Evolutionary conservation across 352 stramenopile genomes (phyloP).

Genomic region (Pythium plurisporium): DNA sequence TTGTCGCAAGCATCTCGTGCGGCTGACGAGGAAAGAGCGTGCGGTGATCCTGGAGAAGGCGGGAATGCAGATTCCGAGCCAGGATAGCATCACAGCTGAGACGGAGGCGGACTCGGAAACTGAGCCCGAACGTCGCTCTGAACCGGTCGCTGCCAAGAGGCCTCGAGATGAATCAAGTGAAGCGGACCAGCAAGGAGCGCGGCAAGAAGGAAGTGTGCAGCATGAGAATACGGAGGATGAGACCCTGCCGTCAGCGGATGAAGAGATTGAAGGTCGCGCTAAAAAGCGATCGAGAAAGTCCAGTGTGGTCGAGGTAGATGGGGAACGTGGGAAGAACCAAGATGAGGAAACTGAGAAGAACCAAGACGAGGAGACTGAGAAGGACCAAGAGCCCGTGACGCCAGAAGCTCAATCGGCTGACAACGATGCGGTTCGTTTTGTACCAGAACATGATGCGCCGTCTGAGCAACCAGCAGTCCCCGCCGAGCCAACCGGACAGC

Average conservation of each 20-base stretch:
- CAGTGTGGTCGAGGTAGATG: not conserved
- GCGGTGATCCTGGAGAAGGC: constrained; percentile 4
- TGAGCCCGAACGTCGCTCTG: no score
- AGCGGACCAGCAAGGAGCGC: no score
- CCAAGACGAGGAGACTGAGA: not conserved
- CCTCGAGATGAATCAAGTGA: no score
- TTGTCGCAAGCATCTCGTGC: constrained; percentile 39
- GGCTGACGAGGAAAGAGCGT: constrained; percentile 33
- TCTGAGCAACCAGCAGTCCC: no score
- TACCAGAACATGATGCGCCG: no score
- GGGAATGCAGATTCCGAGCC: not conserved
- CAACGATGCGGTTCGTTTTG: no score
- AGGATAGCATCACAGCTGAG: not conserved
- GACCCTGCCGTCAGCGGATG: constrained; percentile 2
- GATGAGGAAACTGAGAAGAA: not conserved
- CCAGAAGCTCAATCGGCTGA: no score
- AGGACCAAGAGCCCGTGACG: not conserved
- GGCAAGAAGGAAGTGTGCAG: not conserved
- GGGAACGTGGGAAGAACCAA: no score
- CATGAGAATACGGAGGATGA: not conserved
- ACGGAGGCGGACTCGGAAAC: not conserved
- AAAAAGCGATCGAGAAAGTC: constrained; percentile 13
- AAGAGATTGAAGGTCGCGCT: constrained; percentile 15
- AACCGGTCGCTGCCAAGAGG: no score
- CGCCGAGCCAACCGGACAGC: no score